Percentiles rank a stretch among this genome's conserved stretches.
Conservation (phyloP, 2,329 filamentous ascomycete species). For the Tolypocladium amazonense region DNA sequence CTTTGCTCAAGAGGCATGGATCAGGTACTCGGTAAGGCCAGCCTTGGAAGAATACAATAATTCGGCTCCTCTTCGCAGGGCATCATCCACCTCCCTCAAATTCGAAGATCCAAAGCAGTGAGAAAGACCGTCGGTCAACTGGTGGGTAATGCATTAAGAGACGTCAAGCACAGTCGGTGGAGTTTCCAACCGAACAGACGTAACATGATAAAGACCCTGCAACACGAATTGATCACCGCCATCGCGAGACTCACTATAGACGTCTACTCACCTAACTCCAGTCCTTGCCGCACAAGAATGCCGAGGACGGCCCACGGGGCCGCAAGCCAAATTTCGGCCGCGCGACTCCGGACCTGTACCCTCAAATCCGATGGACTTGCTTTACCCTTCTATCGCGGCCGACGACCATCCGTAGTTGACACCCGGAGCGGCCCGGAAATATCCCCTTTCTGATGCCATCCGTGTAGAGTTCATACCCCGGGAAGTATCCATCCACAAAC, state of each 20-base stretch:
- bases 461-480: slow-evolving; percentile 60
- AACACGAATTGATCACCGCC: no score
- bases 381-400: slow-evolving; percentile 49
- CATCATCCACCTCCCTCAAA: background rate
- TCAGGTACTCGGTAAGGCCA: background rate
- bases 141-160: background rate
- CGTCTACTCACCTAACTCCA: background rate
- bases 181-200: background rate
- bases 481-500: slow-evolving; percentile 63
- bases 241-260: no score
- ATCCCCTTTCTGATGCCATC: slow-evolving; percentile 48
- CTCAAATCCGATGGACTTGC: slow-evolving; percentile 38
- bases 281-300: background rate
- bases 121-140: background rate
- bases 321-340: background rate
- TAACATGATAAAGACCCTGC: background rate
- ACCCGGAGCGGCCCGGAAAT: slow-evolving; percentile 35
- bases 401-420: slow-evolving; percentile 53
- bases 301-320: background rate
- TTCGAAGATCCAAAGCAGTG: background rate
- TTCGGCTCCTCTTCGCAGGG: background rate
- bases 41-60: background rate
- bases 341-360: background rate
- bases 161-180: background rate
- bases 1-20: slow-evolving; percentile 2